Percentiles rank a stretch among this genome's conserved stretches.
phyloP scores from a whole-genome alignment of 495 filamentous ascomycete genomes.

The Hypoxylon lienhwacheense region DNA sequence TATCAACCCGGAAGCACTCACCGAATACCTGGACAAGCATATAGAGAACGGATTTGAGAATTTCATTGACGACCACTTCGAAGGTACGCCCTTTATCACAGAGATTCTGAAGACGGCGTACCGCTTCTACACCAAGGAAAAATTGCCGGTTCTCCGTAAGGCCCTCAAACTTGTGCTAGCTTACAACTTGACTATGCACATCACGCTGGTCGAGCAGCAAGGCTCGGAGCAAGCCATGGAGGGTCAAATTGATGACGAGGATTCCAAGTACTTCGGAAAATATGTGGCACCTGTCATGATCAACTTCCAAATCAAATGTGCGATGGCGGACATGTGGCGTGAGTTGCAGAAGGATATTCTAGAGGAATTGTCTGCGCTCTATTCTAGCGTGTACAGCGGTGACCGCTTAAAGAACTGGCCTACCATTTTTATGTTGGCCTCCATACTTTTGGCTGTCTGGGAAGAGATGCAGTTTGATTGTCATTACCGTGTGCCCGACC shows the following conservation, averaged over 20 bases:
- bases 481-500: slow-evolving; percentile 86
- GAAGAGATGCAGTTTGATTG: slow-evolving; percentile 97
- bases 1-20: slow-evolving; percentile 71
- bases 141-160: slow-evolving; percentile 82
- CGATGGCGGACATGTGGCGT: slow-evolving; percentile 93
- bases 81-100: slow-evolving; percentile 88
- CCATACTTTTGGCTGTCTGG: slow-evolving; percentile 88
- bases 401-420: slow-evolving; percentile 97
- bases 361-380: slow-evolving; percentile 84
- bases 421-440: slow-evolving; percentile 92
- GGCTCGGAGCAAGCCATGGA: slow-evolving; percentile 75
- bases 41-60: slow-evolving; percentile 86
- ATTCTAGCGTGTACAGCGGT: slow-evolving; percentile 90
- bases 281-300: slow-evolving; percentile 93
- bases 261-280: slow-evolving; percentile 82
- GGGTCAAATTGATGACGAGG: slow-evolving; percentile 76
- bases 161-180: slow-evolving; percentile 88
- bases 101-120: slow-evolving; percentile 93
- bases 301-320: slow-evolving; percentile 97
- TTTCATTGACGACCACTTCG: slow-evolving; percentile 92
- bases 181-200: slow-evolving; percentile 88
- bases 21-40: slow-evolving; percentile 89
- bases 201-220: slow-evolving; percentile 87
- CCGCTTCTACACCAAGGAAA: slow-evolving; percentile 81
- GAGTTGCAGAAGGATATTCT: slow-evolving; percentile 92